Percentiles rank a stretch among this genome's conserved stretches.
Evolutionary conservation across 2,329 filamentous ascomycete species (phyloP).

Genomic region (Fusarium kyushuense): DNA sequence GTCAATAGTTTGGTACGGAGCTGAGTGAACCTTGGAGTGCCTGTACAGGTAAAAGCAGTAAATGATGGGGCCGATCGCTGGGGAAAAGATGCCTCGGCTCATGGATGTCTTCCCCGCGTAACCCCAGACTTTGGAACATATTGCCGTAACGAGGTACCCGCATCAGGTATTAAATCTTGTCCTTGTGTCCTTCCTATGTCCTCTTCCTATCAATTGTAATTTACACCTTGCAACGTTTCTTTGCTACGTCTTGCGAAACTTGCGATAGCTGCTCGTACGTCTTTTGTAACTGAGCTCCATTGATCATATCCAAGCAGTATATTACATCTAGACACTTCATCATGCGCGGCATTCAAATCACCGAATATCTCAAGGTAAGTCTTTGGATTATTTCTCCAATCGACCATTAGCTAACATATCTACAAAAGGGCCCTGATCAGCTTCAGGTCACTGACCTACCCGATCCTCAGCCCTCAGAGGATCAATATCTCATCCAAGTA

Average conservation of each 20-base stretch:
- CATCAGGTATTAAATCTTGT: slow-evolving; percentile 29
- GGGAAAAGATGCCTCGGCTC: slow-evolving; percentile 48
- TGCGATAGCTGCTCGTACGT: neutral
- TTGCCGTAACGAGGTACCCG: slow-evolving; percentile 20
- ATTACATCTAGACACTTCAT: slow-evolving; percentile 45
- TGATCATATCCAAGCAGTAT: neutral
- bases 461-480: slow-evolving; percentile 75
- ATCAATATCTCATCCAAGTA: slow-evolving; percentile 89
- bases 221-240: neutral
- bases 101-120: slow-evolving; percentile 42
- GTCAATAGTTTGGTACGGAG: neutral
- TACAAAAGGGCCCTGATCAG: slow-evolving; percentile 77
- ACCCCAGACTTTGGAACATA: slow-evolving; percentile 28
- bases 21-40: slow-evolving; percentile 4
- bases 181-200: slow-evolving; percentile 1
- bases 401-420: neutral
- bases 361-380: slow-evolving; percentile 77
- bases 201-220: neutral
- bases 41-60: neutral
- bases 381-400: neutral
- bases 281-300: neutral
- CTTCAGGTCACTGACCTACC: slow-evolving; percentile 81
- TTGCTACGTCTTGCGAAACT: neutral
- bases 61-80: slow-evolving; percentile 20
- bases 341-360: slow-evolving; percentile 82